Evolutionary conservation across 78 protist species (phyloP).

Genomic region (Dictyostelium brefeldianum): DNA sequence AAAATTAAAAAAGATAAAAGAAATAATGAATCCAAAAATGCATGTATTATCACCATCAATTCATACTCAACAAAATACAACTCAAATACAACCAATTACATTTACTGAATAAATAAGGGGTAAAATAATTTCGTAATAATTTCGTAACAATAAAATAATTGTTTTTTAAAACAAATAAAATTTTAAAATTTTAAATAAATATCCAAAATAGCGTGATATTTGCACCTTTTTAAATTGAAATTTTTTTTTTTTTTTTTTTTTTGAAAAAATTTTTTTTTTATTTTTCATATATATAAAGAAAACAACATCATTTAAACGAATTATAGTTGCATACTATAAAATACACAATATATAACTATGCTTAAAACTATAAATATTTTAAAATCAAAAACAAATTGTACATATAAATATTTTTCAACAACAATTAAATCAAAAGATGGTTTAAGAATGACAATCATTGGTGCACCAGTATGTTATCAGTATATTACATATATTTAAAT

Average conservation of each 20-base stretch:
- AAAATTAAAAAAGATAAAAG: slow-evolving; percentile 1
- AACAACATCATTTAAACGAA: not conserved
- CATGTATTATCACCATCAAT: not conserved
- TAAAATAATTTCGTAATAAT: no score
- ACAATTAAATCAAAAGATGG: not conserved
- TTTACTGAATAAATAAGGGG: no score
- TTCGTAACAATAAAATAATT: no score
- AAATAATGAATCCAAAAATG: not conserved
- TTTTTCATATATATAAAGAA: not conserved
- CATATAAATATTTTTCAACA: not conserved
- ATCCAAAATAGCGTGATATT: no score
- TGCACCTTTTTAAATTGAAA: no score
- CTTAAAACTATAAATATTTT: not conserved
- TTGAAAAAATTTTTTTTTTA: not conserved
- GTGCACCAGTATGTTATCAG: slow-evolving; percentile 61
- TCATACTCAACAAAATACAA: not conserved
- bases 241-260: not conserved
- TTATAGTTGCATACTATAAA: not conserved
- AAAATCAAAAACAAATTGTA: not conserved
- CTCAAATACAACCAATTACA: no score
- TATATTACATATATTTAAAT: no score
- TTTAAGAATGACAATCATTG: slow-evolving; percentile 62
- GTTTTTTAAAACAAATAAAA: no score
- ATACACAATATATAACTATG: not conserved
- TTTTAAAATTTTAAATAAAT: no score